Evolutionary conservation across 495 filamentous ascomycete genomes (phyloP).

Genomic region (Aeminium ludgeri): DNA sequence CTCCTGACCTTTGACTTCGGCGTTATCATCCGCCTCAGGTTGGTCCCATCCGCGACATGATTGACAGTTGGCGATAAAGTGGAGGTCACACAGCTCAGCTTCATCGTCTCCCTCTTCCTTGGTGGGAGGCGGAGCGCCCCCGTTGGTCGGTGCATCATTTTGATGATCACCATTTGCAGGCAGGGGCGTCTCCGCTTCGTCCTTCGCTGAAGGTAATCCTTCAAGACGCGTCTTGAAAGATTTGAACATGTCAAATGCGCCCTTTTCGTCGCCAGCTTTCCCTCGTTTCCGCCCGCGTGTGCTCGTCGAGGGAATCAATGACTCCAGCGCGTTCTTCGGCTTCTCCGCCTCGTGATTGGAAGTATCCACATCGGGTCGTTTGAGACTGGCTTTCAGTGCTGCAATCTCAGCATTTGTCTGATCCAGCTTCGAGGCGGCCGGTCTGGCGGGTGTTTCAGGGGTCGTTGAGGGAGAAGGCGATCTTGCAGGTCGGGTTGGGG

Average conservation of each 20-base stretch:
- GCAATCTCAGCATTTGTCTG: slow-evolving; percentile 84
- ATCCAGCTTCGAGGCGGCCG: slow-evolving; percentile 42
- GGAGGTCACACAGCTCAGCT: slow-evolving; percentile 64
- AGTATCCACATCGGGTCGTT: slow-evolving; percentile 47
- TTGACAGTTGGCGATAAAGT: slow-evolving; percentile 86
- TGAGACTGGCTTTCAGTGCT: slow-evolving; percentile 81
- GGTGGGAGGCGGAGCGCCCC: slow-evolving; percentile 15
- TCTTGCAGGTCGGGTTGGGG: slow-evolving; percentile 23
- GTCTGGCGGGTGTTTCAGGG: not conserved
- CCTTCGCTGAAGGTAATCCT: slow-evolving; percentile 30
- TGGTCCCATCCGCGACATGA: slow-evolving; percentile 70
- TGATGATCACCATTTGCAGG: not conserved
- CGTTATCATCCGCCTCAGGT: slow-evolving; percentile 27
- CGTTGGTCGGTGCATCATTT: slow-evolving; percentile 2
- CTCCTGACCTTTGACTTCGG: slow-evolving; percentile 44
- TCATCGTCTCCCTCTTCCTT: slow-evolving; percentile 37
- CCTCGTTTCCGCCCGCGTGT: slow-evolving; percentile 56
- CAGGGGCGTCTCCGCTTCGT: not conserved
- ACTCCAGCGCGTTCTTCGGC: slow-evolving; percentile 55
- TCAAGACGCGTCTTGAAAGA: slow-evolving; percentile 69
- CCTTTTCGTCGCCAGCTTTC: slow-evolving; percentile 38
- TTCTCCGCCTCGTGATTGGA: slow-evolving; percentile 36
- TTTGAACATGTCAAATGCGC: slow-evolving; percentile 48
- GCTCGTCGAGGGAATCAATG: slow-evolving; percentile 67
- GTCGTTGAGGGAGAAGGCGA: not conserved